Base-by-base conservation (phyloP, 805 yeast species). In the Yueomyces sinensis region DNA sequence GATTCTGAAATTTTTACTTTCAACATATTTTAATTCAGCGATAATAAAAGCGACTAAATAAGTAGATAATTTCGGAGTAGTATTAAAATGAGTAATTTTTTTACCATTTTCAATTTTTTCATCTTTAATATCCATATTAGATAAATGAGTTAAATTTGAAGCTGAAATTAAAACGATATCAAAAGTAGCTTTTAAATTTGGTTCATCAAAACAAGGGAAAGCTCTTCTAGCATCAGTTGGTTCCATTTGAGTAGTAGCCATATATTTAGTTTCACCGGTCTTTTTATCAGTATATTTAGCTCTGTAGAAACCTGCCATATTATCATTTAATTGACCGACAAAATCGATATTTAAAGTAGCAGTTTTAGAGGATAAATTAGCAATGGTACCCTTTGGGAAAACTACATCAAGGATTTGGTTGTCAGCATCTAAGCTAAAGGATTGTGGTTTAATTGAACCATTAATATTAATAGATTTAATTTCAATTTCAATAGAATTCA, bases 191-290 rank as follows among this genome's bases (percentile, higher is more conserved):
- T 82, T 82, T 39, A 78, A 66, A 37, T 81, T 73, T 17, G 94
- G 93, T 54, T 81, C 91, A 57, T 82, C 94, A 48, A 76, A 79
- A 51, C 81, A 80, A 24, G 94, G 94, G 67, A 82, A 82, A 9
- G 91, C 91, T 48, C 84, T 70, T 48, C 94, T 74, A 46, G 89
- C 82, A 52, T 82, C 91, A 16, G 89, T 78, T 17, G 93, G 76
- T 61, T 82, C 93, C 73, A 82, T 76, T 59, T 82, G 94, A 31
- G 93, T 80, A 31, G 87, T 76, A 30, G 84, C 82, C 68, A 81
- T 66, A 54, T 77, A 76, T 49, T 75, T 76, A 28, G 74, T 74
- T 39, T 66, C 64, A 17, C 83, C 81, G 41, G 77, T 66, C 39
- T 67, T 65, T 42, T 65, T 66, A 37, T 65, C 68, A 42, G 55